phyloP scores from a whole-genome alignment of 768 basidiomycete species.

The Trametes sanguinea region DNA sequence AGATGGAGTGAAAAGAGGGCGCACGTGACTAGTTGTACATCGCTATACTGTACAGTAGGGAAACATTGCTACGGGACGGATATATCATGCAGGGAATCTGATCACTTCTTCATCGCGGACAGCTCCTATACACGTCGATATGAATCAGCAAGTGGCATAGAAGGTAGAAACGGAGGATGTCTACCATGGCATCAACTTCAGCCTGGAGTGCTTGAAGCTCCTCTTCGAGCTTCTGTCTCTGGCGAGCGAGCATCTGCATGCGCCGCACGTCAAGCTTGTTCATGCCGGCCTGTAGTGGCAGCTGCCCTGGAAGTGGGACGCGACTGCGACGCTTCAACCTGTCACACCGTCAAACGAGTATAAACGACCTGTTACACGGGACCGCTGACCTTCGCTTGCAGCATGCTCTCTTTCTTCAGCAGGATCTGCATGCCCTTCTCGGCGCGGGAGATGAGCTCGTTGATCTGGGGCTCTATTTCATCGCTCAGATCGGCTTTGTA shows the following conservation, averaged over 20 bases:
- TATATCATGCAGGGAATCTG: neutral
- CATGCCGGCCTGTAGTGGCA: slow-evolving; percentile 49
- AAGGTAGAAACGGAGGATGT: neutral
- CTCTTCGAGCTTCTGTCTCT: slow-evolving; percentile 66
- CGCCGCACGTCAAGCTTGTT: slow-evolving; percentile 70
- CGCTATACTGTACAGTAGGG: slow-evolving; percentile 14
- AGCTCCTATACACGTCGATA: slow-evolving; percentile 22
- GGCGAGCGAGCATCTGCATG: slow-evolving; percentile 63
- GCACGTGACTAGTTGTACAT: slow-evolving; percentile 4
- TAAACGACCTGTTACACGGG: neutral
- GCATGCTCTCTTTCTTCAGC: slow-evolving; percentile 58
- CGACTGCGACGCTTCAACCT: slow-evolving; percentile 59
- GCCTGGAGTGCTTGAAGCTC: slow-evolving; percentile 61
- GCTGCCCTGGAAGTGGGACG: slow-evolving; percentile 43
- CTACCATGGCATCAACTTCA: slow-evolving; percentile 61
- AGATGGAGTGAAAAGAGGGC: slow-evolving; percentile 26
- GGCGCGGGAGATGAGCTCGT: slow-evolving; percentile 69
- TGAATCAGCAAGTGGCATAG: neutral
- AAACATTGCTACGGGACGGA: neutral
- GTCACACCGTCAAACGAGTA: neutral
- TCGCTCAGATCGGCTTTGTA: slow-evolving; percentile 78
- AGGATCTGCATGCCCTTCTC: slow-evolving; percentile 66
- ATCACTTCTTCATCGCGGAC: slow-evolving; percentile 28
- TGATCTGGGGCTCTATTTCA: slow-evolving; percentile 80
- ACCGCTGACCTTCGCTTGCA: slow-evolving; percentile 62